phyloP scores from a whole-genome alignment of 768 basidiomycete genomes.

The Sarcodon aspratus region DNA sequence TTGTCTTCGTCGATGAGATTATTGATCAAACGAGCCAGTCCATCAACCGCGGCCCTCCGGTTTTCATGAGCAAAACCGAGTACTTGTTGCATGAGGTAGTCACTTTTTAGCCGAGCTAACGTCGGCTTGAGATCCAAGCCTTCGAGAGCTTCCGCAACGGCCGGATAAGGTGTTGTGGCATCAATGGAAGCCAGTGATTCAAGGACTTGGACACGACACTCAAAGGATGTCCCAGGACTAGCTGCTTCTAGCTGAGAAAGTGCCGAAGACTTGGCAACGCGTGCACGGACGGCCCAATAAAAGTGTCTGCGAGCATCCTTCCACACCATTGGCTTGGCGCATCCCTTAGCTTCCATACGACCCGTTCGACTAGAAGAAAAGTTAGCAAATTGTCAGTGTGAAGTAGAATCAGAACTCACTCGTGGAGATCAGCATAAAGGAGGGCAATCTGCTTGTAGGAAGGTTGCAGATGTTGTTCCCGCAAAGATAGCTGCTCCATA shows the following conservation, averaged over 20 bases:
- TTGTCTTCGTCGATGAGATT: slow-evolving; percentile 66
- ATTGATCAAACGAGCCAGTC: slow-evolving; percentile 64
- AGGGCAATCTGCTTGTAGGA: slow-evolving; percentile 91
- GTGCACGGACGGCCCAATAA: slow-evolving; percentile 90
- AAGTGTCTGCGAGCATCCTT: slow-evolving; percentile 82
- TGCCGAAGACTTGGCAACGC: slow-evolving; percentile 57
- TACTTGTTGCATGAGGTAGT: slow-evolving; percentile 56
- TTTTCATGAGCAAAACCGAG: slow-evolving; percentile 62
- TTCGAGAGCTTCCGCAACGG: slow-evolving; percentile 57
- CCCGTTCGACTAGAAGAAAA: slow-evolving; percentile 61
- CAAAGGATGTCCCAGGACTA: slow-evolving; percentile 55
- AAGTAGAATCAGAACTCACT: slow-evolving; percentile 39
- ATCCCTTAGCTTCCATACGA: slow-evolving; percentile 97
- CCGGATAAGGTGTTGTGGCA: slow-evolving; percentile 39
- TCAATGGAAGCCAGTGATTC: slow-evolving; percentile 48
- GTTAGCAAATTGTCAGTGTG: not conserved
- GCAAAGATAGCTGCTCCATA: slow-evolving; percentile 51
- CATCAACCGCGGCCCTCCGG: slow-evolving; percentile 64
- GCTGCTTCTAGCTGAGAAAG: slow-evolving; percentile 55
- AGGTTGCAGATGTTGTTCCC: slow-evolving; percentile 76
- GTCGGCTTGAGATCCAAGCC: slow-evolving; percentile 55
- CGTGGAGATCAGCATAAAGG: slow-evolving; percentile 92
- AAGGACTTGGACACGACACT: slow-evolving; percentile 58
- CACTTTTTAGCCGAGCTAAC: slow-evolving; percentile 52
- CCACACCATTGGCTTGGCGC: slow-evolving; percentile 81